These are phyloP conservation scores for Aspergillus novofumigatus DNA, from an alignment of 2,329 filamentous ascomycete genomes.

Conservation along the genomic window DNA sequence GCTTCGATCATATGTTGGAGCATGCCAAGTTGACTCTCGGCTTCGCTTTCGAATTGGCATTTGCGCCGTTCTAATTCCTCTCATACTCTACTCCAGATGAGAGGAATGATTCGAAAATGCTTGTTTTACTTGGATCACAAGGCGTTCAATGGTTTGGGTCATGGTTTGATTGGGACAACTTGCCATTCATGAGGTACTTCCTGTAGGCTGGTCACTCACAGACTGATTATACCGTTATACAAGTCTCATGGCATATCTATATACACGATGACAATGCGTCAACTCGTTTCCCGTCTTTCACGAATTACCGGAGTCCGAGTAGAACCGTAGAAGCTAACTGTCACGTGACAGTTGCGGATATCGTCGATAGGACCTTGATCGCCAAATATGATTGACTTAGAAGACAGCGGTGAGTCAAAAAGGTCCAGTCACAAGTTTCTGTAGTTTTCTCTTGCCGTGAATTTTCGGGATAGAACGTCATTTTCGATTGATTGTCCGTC, in stretches of 20 bases:
- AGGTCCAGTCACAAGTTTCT: background rate
- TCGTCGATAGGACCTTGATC: background rate
- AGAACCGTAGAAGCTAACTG: background rate
- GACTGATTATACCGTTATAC: background rate
- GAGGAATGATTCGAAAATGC: background rate
- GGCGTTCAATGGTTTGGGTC: background rate
- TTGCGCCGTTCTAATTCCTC: slow-evolving; percentile 59
- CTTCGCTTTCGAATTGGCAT: slow-evolving; percentile 78
- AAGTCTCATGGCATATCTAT: background rate
- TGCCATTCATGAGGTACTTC: slow-evolving; percentile 1
- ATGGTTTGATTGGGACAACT: background rate
- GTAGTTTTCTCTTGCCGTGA: background rate
- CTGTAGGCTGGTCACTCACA: background rate
- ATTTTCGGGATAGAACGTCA: background rate
- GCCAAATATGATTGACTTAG: background rate
- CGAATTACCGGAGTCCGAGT: too few relatives aligned
- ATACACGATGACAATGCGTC: background rate
- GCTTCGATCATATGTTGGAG: slow-evolving; percentile 88
- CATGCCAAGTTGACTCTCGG: slow-evolving; percentile 81
- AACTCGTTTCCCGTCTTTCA: background rate
- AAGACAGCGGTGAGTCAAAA: background rate
- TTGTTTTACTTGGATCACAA: background rate
- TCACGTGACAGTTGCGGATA: background rate
- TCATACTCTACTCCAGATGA: background rate
- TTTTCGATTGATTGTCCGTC: background rate